Percentiles rank a stretch among this genome's conserved stretches.
Evolutionary conservation across 2,329 filamentous ascomycete genomes (phyloP).

Genomic region (Samsoniella hepiali): DNA sequence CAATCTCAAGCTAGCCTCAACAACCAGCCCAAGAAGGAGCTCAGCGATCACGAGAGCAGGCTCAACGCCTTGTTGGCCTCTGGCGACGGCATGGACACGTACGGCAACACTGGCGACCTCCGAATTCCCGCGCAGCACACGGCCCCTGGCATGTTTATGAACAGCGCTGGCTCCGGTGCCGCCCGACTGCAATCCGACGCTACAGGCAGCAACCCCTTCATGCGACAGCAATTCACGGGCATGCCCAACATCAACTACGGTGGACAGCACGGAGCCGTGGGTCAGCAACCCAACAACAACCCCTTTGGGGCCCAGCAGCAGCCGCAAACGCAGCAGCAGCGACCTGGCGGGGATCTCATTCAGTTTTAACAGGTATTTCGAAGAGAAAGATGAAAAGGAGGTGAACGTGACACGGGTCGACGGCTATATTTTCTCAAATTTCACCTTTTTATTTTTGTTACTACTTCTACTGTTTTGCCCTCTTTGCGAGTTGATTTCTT

Average conservation of each 20-base stretch:
- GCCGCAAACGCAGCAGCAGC: conserved; percentile 45
- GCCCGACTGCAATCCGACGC: conserved; percentile 67
- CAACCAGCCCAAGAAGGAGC: conserved; percentile 47
- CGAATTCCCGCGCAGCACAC: conserved; percentile 97
- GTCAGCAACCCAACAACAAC: conserved; percentile 47
- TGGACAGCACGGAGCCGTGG: conserved; percentile 49
- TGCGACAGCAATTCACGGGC: conserved; percentile 79
- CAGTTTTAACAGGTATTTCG: conserved; percentile 51
- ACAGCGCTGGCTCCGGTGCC: conserved; percentile 83
- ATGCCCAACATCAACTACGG: conserved; percentile 60
- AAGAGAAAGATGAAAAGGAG: not conserved
- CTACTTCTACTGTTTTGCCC: not conserved
- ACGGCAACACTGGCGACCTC: conserved; percentile 93
- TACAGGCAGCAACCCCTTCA: conserved; percentile 85
- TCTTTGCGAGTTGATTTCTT: not conserved
- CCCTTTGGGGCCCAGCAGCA: conserved; percentile 53
- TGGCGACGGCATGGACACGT: conserved; percentile 94
- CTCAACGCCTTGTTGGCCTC: conserved; percentile 83
- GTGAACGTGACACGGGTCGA: not conserved
- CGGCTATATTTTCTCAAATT: conserved; percentile 14
- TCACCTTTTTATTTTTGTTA: not conserved
- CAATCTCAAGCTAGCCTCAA: conserved; percentile 7
- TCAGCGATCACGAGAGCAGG: conserved; percentile 64
- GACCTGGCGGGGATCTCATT: conserved; percentile 57
- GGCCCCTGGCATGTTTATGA: conserved; percentile 92